A percentile compares a stretch with the other conserved stretches of the same genome.
These are phyloP conservation scores for Solanum boliviense DNA, from an alignment of 257 asterid species.

Conservation along the genomic window DNA sequence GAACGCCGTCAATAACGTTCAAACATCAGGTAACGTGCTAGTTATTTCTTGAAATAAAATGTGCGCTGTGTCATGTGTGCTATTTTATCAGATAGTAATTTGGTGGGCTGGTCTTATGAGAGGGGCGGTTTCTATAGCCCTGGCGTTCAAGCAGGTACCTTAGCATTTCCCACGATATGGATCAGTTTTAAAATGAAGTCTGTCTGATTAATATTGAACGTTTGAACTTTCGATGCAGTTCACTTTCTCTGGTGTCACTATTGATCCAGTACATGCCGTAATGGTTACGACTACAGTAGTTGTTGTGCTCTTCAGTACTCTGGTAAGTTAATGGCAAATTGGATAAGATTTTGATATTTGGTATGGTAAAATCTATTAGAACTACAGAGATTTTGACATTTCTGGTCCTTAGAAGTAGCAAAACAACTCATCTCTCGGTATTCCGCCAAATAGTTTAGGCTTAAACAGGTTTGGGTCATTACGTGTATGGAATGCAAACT, in stretches of 20 bases:
- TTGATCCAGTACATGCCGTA: slow-evolving; percentile 53
- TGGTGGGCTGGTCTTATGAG: slow-evolving; percentile 99
- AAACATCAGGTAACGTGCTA: slow-evolving; percentile 56
- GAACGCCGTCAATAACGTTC: slow-evolving; percentile 40
- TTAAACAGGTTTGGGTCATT: not conserved
- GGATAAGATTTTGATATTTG: not conserved
- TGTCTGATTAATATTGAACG: not conserved
- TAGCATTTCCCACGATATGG: not conserved
- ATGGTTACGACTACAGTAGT: slow-evolving; percentile 61
- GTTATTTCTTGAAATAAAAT: not conserved
- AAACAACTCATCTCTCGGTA: not conserved
- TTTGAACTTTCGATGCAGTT: slow-evolving; percentile 31
- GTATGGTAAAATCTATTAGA: not conserved
- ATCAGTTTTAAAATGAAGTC: not conserved
- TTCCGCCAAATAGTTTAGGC: not conserved
- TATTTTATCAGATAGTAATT: slow-evolving; percentile 39
- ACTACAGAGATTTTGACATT: not conserved
- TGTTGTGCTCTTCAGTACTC: slow-evolving; percentile 70
- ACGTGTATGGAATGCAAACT: not conserved
- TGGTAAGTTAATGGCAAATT: slow-evolving; percentile 33
- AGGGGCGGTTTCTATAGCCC: slow-evolving; percentile 95
- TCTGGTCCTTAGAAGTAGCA: not conserved
- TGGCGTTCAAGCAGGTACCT: slow-evolving; percentile 88
- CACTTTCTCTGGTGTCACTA: slow-evolving; percentile 60
- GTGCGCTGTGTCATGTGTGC: not conserved